phyloP scores from a whole-genome alignment of 2,329 filamentous ascomycete species.

The Neophaeococcomyces aloes region DNA sequence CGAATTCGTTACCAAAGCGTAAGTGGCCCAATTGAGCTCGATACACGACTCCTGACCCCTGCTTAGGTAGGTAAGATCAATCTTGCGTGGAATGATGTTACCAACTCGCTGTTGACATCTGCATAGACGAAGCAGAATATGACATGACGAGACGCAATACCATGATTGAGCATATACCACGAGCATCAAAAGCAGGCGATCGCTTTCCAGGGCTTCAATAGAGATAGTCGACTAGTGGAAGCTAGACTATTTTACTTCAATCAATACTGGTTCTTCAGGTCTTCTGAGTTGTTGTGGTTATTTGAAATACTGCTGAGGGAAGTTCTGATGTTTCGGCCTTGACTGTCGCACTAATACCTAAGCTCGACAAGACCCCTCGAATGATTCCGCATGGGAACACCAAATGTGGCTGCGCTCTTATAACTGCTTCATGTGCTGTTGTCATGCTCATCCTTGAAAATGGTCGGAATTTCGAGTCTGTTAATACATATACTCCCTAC shows the following conservation, averaged over 20 bases:
- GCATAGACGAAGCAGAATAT: too few relatives aligned
- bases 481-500: conserved; percentile 88
- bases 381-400: conserved; percentile 94
- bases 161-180: background rate
- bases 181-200: conserved; percentile 3
- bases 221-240: background rate
- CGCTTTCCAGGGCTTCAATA: background rate
- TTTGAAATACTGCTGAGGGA: conserved; percentile 86
- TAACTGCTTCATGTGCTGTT: conserved; percentile 59
- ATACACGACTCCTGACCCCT: background rate
- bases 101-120: too few relatives aligned
- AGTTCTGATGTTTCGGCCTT: conserved; percentile 82
- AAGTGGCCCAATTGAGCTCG: background rate
- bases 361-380: conserved; percentile 76
- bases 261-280: conserved; percentile 4
- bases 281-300: conserved; percentile 53
- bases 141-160: background rate
- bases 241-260: background rate
- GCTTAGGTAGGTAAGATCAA: background rate
- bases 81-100: too few relatives aligned
- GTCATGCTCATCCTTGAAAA: conserved; percentile 84
- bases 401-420: conserved; percentile 63
- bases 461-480: conserved; percentile 82
- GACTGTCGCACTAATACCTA: conserved; percentile 84
- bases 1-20: conserved; percentile 63